Evolutionary conservation across 2,329 filamentous ascomycete genomes (phyloP), one percentile per base, ranked within the genome.

Genomic region (Exophiala spinifera): DNA sequence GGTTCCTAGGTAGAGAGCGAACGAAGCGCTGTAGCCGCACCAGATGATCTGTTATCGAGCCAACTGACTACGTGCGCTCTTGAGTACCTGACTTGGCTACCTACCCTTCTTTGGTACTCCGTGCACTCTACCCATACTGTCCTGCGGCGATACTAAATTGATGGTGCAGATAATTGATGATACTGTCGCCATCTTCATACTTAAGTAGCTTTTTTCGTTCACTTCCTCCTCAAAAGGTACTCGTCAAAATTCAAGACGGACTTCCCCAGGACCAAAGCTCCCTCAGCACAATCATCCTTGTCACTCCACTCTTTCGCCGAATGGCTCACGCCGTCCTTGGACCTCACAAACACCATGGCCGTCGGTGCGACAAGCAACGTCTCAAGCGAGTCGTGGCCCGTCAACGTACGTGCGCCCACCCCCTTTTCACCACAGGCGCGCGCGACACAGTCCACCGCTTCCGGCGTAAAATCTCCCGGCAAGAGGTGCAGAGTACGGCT

Each of bases 171-270:
- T n/a, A n/a, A n/a, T n/a, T n/a, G n/a, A n/a, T n/a, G n/a, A n/a
- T n/a, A n/a, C n/a, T n/a, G 23, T 25, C 3, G 4, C 7, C 23
- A 25, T 25, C 3, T 7, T 7, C 23, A 25, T 25, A 25, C 23
- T 25, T 7, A 25, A n/a, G n/a, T n/a, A n/a, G n/a, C n/a, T n/a
- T n/a, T n/a, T n/a, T n/a, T n/a, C 36, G 33, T 34, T 49, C 59
- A 61, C 65, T 21, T 56, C 21, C 49, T 57, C 56, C 11, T 31
- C 28, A 31, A 31, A 47, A 66, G 31, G 15, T 60, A 39, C 49
- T 66, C 59, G 49, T 66, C 62, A 49, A 65, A 67, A 42, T 66
- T 64, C 51, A 67, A 46, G 11, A 66, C 63, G n/a, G 65, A 57
- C 28, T 55, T 58, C 14, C 64, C 63, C 15, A 67, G 53, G 8